Evolutionary conservation across 176 grass and related monocot genomes (phyloP).

Genomic region (Puccinellia tenuiflora): DNA sequence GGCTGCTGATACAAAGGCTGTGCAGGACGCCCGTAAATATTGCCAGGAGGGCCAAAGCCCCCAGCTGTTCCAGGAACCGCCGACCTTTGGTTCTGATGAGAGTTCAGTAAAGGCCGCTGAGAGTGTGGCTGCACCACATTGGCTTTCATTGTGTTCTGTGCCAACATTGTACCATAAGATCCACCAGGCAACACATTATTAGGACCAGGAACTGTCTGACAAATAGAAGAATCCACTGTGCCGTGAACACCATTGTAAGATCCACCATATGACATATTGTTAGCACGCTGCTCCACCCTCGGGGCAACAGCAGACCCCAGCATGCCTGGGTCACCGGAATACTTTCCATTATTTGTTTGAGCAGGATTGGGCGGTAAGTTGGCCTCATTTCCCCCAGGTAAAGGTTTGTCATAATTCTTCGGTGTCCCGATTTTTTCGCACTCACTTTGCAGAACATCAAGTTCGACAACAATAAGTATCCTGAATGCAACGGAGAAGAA

Average conservation of each 20-base stretch:
- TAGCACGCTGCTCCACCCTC: constrained; percentile 23
- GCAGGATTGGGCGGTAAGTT: no score
- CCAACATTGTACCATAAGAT: constrained; percentile 12
- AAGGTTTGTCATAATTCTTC: constrained; percentile 31
- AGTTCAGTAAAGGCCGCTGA: constrained; percentile 29
- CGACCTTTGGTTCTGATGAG: constrained; percentile 61
- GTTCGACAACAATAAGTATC: constrained; percentile 69
- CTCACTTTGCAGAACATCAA: constrained; percentile 53
- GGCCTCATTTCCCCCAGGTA: background rate
- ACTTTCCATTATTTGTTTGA: constrained; percentile 20
- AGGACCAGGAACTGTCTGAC: constrained; percentile 18
- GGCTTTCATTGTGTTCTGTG: constrained; percentile 20
- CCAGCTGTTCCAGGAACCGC: constrained; percentile 30
- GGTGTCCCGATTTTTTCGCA: constrained; percentile 50
- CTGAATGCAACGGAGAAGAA: constrained; percentile 36
- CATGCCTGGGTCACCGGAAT: constrained; percentile 17
- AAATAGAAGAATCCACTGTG: constrained; percentile 2
- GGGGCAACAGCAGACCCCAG: constrained; percentile 27
- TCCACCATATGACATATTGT: constrained; percentile 41
- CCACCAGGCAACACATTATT: constrained; percentile 33
- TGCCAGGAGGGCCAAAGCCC: constrained; percentile 41
- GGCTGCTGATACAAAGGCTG: constrained; percentile 49
- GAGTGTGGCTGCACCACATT: constrained; percentile 20
- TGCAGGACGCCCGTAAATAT: constrained; percentile 30
- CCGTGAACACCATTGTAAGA: constrained; percentile 26